A percentile compares a stretch with the other conserved stretches of the same genome.
Evolutionary conservation across 352 stramenopile genomes (phyloP).

Genomic region (Globisporangium paddicum): DNA sequence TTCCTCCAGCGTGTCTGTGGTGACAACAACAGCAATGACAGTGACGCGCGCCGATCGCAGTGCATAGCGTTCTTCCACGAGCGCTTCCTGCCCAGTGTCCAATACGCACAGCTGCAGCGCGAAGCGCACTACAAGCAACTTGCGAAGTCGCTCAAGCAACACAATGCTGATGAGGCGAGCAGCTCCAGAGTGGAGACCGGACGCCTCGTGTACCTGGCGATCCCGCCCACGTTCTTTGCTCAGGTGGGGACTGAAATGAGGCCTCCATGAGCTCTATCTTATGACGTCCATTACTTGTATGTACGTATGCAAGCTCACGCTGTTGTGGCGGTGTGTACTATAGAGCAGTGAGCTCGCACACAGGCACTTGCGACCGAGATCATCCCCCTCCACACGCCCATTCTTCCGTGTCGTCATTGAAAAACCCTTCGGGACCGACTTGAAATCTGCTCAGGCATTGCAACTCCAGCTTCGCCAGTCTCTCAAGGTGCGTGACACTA

Average conservation of each 20-base stretch:
- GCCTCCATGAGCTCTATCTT: no score
- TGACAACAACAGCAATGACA: background rate
- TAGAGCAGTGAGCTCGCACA: constrained; percentile 30
- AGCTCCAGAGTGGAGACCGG: constrained; percentile 22
- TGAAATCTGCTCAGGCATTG: constrained; percentile 39
- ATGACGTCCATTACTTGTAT: no score
- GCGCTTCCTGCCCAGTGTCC: constrained; percentile 31
- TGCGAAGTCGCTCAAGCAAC: constrained; percentile 10
- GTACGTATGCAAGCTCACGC: background rate
- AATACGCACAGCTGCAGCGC: constrained; percentile 38
- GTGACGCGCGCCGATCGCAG: background rate
- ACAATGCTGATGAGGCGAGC: background rate
- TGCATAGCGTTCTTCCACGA: constrained; percentile 32
- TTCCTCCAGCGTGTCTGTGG: constrained; percentile 40
- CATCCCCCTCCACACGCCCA: background rate
- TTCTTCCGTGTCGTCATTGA: constrained; percentile 77
- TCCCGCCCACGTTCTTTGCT: constrained; percentile 63
- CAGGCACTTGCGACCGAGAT: constrained; percentile 25
- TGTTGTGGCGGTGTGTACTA: background rate
- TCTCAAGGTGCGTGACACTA: constrained; percentile 23
- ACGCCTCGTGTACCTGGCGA: constrained; percentile 73
- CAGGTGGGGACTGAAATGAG: constrained; percentile 19
- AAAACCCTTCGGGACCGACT: constrained; percentile 73
- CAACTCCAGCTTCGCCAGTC: constrained; percentile 29
- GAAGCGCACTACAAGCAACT: constrained; percentile 29